phyloP scores from a whole-genome alignment of 306 rosid species.

The Phaseolus lunatus region DNA sequence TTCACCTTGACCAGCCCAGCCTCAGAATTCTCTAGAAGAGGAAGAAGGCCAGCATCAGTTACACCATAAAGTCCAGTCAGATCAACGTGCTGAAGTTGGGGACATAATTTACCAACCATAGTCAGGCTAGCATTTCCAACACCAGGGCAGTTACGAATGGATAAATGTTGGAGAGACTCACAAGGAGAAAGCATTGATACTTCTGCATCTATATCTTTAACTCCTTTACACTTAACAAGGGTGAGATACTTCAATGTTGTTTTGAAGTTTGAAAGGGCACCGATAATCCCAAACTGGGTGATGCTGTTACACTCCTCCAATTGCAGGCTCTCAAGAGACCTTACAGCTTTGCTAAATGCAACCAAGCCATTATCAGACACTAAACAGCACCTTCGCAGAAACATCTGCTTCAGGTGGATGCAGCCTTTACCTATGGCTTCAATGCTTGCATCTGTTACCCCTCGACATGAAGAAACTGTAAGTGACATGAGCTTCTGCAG shows the following conservation, averaged over 20 bases:
- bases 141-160: constrained; percentile 22
- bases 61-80: constrained; percentile 20
- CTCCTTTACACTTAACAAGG: constrained; percentile 1
- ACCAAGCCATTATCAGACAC: constrained; percentile 23
- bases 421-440: constrained; percentile 81
- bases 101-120: constrained; percentile 24
- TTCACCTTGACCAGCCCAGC: constrained; percentile 4
- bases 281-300: constrained; percentile 26
- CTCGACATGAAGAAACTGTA: constrained; percentile 68
- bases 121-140: constrained; percentile 9
- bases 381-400: constrained; percentile 68
- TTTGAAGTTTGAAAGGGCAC: constrained; percentile 7
- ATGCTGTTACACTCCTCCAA: constrained; percentile 23
- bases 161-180: constrained; percentile 12
- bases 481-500: constrained; percentile 58
- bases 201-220: constrained; percentile 14
- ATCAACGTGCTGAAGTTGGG: constrained; percentile 18
- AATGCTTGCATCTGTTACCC: constrained; percentile 73
- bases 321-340: constrained; percentile 14
- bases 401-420: constrained; percentile 69
- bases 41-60: constrained; percentile 5
- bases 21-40: constrained; percentile 1
- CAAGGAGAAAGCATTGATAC: constrained; percentile 14
- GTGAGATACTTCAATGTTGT: constrained; percentile 9
- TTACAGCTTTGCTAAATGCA: constrained; percentile 17